Percentiles rank a stretch among this genome's conserved stretches.
Conservation (phyloP, 2,329 filamentous ascomycete species). For the Aspergillus fischeri region DNA sequence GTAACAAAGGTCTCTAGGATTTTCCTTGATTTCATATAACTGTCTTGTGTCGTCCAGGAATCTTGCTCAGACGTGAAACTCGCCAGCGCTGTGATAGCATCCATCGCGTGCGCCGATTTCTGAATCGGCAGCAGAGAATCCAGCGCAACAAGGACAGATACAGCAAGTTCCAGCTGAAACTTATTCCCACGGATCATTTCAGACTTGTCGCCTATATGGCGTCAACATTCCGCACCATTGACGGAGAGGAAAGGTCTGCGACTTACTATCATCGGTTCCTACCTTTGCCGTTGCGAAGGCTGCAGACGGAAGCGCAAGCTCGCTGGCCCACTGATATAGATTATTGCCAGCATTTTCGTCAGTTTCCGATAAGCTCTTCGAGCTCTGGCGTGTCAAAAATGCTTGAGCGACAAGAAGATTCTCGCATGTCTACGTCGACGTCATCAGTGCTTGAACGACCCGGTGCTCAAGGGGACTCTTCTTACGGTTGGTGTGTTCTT, state of each 20-base stretch:
- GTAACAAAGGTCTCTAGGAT: slow-evolving; percentile 15
- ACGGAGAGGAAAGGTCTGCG: background rate
- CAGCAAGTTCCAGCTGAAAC: slow-evolving; percentile 25
- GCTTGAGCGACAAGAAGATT: slow-evolving; percentile 25
- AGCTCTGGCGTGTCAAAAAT: slow-evolving; percentile 19
- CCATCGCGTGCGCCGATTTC: slow-evolving; percentile 15
- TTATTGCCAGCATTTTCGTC: slow-evolving; percentile 23
- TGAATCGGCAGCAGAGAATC: slow-evolving; percentile 15
- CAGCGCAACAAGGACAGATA: slow-evolving; percentile 25
- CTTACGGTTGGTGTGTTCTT: slow-evolving; percentile 22
- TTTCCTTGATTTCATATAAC: slow-evolving; percentile 12
- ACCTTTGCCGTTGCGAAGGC: slow-evolving; percentile 29
- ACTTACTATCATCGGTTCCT: slow-evolving; percentile 16
- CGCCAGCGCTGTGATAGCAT: slow-evolving; percentile 30
- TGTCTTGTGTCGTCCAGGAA: slow-evolving; percentile 33
- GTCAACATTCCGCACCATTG: background rate
- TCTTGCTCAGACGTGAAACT: slow-evolving; percentile 30
- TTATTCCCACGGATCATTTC: slow-evolving; percentile 21
- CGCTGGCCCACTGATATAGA: slow-evolving; percentile 31
- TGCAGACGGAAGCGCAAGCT: slow-evolving; percentile 27
- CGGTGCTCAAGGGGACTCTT: background rate
- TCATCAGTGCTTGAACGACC: background rate
- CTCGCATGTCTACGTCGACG: slow-evolving; percentile 25
- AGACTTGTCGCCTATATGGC: slow-evolving; percentile 14
- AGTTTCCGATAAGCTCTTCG: slow-evolving; percentile 12